Percentiles rank a stretch among this genome's conserved stretches.
Evolutionary conservation across 163 green algal genomes (phyloP).

Genomic region (Scenedesmus sp.): DNA sequence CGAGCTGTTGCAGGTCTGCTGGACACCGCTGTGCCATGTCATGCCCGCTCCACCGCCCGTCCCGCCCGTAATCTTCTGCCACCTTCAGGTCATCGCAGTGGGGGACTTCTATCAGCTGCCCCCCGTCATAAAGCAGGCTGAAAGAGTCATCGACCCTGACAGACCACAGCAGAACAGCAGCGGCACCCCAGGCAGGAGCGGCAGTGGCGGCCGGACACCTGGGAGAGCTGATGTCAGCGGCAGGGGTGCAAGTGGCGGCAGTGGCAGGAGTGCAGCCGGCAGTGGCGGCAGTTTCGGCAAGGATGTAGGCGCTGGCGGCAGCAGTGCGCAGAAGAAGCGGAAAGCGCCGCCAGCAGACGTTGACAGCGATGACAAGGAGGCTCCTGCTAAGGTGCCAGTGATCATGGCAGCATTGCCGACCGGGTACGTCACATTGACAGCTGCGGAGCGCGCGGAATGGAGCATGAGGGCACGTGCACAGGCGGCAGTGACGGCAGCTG

Average conservation of each 20-base stretch:
- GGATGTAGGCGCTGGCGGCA: not conserved
- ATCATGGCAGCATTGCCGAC: not conserved
- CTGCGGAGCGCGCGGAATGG: not conserved
- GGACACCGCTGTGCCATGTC: no score
- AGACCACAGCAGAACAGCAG: not conserved
- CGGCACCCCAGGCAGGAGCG: not conserved
- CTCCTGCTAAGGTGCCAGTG: not conserved
- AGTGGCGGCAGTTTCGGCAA: not conserved
- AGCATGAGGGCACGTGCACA: not conserved
- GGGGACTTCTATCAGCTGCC: conserved; percentile 43
- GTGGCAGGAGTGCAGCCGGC: not conserved
- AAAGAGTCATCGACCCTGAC: not conserved
- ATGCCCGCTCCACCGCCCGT: no score
- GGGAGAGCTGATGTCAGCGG: no score
- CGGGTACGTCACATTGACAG: not conserved
- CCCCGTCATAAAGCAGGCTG: not conserved
- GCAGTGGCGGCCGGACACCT: not conserved
- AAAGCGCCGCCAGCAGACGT: not conserved
- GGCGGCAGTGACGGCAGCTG: not conserved
- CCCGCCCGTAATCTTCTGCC: no score
- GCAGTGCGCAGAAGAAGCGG: not conserved
- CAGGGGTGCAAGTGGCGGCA: not conserved
- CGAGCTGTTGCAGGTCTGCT: not conserved
- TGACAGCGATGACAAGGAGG: not conserved
- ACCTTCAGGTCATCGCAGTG: conserved; percentile 3